phyloP scores from a whole-genome alignment of 805 yeast genomes.

The Jamesozyma hellenica region DNA sequence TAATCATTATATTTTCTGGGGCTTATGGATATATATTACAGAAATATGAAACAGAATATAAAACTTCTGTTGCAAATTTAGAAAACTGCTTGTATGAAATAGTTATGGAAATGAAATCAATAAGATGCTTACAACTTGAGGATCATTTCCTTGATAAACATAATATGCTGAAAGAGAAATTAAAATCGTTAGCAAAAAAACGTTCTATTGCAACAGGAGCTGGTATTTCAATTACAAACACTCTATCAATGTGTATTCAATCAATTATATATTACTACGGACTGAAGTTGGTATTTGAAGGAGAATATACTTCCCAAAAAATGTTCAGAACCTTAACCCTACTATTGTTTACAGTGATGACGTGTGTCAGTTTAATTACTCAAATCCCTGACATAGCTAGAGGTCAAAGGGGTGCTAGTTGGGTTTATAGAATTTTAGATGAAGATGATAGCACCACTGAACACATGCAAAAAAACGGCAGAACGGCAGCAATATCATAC shows the following conservation, averaged over 20 bases:
- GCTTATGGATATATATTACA: constrained; percentile 44
- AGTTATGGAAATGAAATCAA: constrained; percentile 50
- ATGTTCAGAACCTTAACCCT: constrained; percentile 63
- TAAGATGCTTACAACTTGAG: constrained; percentile 47
- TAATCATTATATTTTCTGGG: constrained; percentile 42
- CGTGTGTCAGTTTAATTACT: constrained; percentile 47
- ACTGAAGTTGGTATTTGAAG: constrained; percentile 50
- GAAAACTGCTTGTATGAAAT: constrained; percentile 47
- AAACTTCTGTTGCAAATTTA: constrained; percentile 41
- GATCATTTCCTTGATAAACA: constrained; percentile 37
- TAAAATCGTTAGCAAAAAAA: constrained; percentile 34
- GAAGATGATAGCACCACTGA: constrained; percentile 9
- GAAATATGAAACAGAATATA: constrained; percentile 49
- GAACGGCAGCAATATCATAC: neutral
- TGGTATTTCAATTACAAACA: constrained; percentile 49
- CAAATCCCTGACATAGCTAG: constrained; percentile 72
- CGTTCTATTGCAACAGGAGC: constrained; percentile 57
- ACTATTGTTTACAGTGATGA: constrained; percentile 60
- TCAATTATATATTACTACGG: constrained; percentile 75
- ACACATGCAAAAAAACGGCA: constrained; percentile 1
- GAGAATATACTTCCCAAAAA: constrained; percentile 45
- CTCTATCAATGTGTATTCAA: constrained; percentile 52
- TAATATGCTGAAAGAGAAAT: constrained; percentile 16
- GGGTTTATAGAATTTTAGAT: constrained; percentile 34
- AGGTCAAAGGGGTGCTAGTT: constrained; percentile 65